phyloP scores from a whole-genome alignment of 257 asterid species.

The Ocimum tenuiflorum region DNA sequence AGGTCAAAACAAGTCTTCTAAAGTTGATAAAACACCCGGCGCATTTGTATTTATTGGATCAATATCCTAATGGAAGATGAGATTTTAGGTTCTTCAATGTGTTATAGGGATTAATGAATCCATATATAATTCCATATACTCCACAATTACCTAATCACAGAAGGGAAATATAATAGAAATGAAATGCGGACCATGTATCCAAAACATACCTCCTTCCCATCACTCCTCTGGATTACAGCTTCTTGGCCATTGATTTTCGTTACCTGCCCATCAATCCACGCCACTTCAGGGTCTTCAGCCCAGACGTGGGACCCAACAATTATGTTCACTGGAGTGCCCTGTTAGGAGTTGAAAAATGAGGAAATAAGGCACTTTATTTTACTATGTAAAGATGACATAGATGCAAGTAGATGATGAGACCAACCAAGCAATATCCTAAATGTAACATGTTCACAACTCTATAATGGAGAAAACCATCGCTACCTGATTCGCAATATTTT shows the following conservation, averaged over 20 bases:
- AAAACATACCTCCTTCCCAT: slow-evolving; percentile 69
- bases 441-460: neutral
- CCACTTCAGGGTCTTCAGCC: slow-evolving; percentile 67
- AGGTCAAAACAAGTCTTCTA: slow-evolving; percentile 13
- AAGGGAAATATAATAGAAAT: neutral
- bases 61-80: neutral
- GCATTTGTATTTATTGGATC: neutral
- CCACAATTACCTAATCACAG: neutral
- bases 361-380: slow-evolving; percentile 1
- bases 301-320: slow-evolving; percentile 92
- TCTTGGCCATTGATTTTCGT: slow-evolving; percentile 62
- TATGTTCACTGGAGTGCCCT: slow-evolving; percentile 88
- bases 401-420: slow-evolving; percentile 7
- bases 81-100: neutral
- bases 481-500: neutral
- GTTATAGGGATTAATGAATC: neutral
- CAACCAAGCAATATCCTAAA: slow-evolving; percentile 3
- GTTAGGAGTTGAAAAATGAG: slow-evolving; percentile 19
- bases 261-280: slow-evolving; percentile 88
- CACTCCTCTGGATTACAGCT: slow-evolving; percentile 60
- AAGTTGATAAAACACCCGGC: neutral
- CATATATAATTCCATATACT: neutral
- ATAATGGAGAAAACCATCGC: slow-evolving; percentile 4
- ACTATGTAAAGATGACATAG: neutral
- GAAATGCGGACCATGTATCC: neutral